These are phyloP conservation scores for Lindgomyces ingoldianus DNA, from an alignment of 495 filamentous ascomycete genomes.

Conservation along the genomic window DNA sequence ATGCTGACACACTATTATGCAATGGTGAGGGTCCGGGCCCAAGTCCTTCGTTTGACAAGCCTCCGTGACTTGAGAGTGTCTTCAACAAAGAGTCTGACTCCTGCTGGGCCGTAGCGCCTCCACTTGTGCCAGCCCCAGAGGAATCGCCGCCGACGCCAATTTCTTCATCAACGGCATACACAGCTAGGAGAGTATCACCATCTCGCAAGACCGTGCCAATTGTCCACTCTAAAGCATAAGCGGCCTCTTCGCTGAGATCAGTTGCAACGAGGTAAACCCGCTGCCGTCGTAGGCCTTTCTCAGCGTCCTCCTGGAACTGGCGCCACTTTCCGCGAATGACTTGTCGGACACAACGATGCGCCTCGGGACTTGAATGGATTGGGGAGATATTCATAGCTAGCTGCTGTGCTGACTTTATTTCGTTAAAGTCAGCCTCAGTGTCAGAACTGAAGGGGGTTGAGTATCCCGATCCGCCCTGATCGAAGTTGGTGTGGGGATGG, in stretches of 20 bases:
- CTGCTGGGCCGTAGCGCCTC: conserved; percentile 66
- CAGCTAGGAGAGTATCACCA: conserved; percentile 88
- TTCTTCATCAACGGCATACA: conserved; percentile 90
- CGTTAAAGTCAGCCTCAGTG: conserved; percentile 77
- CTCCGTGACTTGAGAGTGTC: conserved; percentile 34
- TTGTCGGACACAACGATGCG: conserved; percentile 78
- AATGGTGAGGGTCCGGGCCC: conserved; percentile 35
- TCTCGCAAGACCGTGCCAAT: conserved; percentile 94
- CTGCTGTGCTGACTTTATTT: conserved; percentile 82
- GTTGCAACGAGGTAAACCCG: conserved; percentile 91
- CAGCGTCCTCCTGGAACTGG: conserved; percentile 70
- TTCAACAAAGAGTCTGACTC: conserved; percentile 60
- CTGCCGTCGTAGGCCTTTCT: conserved; percentile 69
- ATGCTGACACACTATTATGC: conserved; percentile 11
- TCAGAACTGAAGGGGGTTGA: conserved; percentile 85
- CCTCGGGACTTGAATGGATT: conserved; percentile 71
- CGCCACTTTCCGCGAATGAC: conserved; percentile 85
- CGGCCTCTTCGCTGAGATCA: conserved; percentile 88
- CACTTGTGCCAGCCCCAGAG: conserved; percentile 54
- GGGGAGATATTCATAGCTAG: conserved; percentile 76
- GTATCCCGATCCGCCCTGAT: conserved; percentile 63
- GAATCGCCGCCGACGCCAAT: conserved; percentile 53
- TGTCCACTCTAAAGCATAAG: conserved; percentile 94
- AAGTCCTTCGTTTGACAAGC: conserved; percentile 5
- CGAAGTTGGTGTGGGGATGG: conserved; percentile 80